Conservation (phyloP, 2,329 filamentous ascomycete genomes). For the Parasarocladium wereldwijsianum region DNA sequence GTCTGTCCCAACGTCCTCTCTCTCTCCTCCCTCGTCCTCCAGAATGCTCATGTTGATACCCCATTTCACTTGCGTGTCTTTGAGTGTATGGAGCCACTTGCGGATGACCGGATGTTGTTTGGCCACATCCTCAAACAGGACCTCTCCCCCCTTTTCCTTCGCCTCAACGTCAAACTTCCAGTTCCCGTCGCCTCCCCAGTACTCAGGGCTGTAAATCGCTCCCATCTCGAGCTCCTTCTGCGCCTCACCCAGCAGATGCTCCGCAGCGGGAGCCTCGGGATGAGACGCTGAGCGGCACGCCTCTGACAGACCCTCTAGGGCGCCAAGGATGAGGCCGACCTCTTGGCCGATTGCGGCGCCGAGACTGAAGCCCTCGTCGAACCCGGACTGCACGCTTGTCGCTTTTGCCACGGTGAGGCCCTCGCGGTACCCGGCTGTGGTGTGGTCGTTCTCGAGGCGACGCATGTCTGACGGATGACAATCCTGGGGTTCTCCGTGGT, state of each 20-base stretch:
- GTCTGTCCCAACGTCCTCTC: slow-evolving; percentile 13
- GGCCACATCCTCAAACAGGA: slow-evolving; percentile 46
- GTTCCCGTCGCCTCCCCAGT: slow-evolving; percentile 54
- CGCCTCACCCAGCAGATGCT: slow-evolving; percentile 31
- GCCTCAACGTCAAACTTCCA: slow-evolving; percentile 49
- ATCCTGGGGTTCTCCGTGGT: slow-evolving; percentile 4
- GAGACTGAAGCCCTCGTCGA: slow-evolving; percentile 79
- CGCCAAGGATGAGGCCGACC: slow-evolving; percentile 61
- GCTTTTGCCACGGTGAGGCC: slow-evolving; percentile 67
- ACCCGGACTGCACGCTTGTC: slow-evolving; percentile 66
- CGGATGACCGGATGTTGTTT: slow-evolving; percentile 50
- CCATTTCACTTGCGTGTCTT: slow-evolving; percentile 18
- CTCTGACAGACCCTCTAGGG: slow-evolving; percentile 55
- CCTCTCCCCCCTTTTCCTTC: slow-evolving; percentile 14
- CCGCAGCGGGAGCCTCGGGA: slow-evolving; percentile 11
- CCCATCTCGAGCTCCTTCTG: slow-evolving; percentile 43
- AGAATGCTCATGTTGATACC: slow-evolving; percentile 18
- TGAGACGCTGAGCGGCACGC: slow-evolving; percentile 22
- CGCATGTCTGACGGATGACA: slow-evolving; percentile 49
- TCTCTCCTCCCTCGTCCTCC: slow-evolving; percentile 17
- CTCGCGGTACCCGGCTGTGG: slow-evolving; percentile 80
- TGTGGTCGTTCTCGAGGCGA: slow-evolving; percentile 60
- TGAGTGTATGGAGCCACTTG: slow-evolving; percentile 38
- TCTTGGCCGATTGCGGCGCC: slow-evolving; percentile 67
- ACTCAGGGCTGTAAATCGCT: slow-evolving; percentile 49